These are phyloP conservation scores for Filosporella fistucella DNA, from an alignment of 495 filamentous ascomycete genomes.

Conservation along the genomic window DNA sequence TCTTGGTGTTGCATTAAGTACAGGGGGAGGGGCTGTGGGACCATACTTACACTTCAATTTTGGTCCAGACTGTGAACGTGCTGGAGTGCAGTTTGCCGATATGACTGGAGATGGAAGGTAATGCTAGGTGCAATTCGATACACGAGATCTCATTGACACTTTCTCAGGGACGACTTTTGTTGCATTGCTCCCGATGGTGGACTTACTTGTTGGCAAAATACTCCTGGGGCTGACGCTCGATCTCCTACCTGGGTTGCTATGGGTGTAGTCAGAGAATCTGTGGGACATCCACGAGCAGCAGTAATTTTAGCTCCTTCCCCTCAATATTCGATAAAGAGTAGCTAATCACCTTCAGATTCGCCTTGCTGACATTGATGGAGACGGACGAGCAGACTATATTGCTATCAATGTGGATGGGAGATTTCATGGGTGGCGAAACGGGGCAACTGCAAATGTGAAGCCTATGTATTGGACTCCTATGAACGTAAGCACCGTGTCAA, in stretches of 20 bases:
- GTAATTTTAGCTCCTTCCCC: too few species aligned
- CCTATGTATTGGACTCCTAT: not conserved
- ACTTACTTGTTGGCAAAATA: not conserved
- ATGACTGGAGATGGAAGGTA: too few species aligned
- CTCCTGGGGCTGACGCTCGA: not conserved
- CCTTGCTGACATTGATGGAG: conserved; percentile 1
- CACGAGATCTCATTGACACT: too few species aligned
- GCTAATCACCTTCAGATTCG: not conserved
- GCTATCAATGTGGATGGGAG: too few species aligned
- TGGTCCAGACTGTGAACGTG: not conserved
- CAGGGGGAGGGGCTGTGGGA: not conserved
- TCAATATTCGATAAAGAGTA: too few species aligned
- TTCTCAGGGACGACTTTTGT: not conserved
- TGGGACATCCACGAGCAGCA: not conserved
- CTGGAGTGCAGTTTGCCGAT: not conserved
- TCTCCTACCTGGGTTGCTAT: not conserved
- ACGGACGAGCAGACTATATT: not conserved
- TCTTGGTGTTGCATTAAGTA: not conserved
- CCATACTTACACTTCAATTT: not conserved
- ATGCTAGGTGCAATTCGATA: too few species aligned
- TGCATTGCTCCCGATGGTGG: not conserved
- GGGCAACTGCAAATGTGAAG: not conserved
- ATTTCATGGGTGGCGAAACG: conserved; percentile 1
- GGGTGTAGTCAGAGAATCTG: not conserved
- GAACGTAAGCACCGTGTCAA: too few species aligned